phyloP scores from a whole-genome alignment of 2,329 filamentous ascomycete genomes.

The Penicillium sp. region DNA sequence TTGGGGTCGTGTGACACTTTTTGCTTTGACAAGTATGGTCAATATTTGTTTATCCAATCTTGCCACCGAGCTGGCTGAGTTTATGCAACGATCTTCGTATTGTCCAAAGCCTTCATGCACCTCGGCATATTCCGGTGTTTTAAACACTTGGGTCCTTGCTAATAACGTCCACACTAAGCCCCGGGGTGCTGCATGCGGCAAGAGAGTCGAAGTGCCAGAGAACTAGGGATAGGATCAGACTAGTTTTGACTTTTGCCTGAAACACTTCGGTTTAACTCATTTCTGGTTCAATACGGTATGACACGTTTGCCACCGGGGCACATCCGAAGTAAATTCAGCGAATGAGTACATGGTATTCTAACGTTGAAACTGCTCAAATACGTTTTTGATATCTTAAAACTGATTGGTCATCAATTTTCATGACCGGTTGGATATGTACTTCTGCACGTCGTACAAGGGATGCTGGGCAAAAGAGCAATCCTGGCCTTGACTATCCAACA shows the following conservation, averaged over 20 bases:
- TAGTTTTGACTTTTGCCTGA: slow-evolving; percentile 3
- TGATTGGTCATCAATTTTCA: slow-evolving; percentile 3
- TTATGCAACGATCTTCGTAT: slow-evolving; percentile 6
- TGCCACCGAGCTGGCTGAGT: background rate
- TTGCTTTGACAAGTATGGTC: no score
- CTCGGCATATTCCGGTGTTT: slow-evolving; percentile 21
- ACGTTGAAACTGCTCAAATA: background rate
- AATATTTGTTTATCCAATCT: background rate
- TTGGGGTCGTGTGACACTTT: background rate
- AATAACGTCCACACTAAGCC: slow-evolving; percentile 8
- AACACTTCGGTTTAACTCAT: slow-evolving; percentile 1
- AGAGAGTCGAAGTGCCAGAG: background rate
- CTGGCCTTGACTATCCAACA: background rate
- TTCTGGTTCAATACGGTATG: background rate
- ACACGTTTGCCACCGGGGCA: background rate
- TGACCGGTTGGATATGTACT: slow-evolving; percentile 8
- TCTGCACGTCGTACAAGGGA: slow-evolving; percentile 20
- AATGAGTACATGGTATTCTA: background rate
- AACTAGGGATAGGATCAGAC: background rate
- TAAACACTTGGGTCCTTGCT: slow-evolving; percentile 8
- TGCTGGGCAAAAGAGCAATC: slow-evolving; percentile 14
- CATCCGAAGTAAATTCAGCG: background rate
- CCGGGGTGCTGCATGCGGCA: slow-evolving; percentile 3
- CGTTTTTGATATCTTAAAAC: background rate
- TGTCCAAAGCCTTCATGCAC: slow-evolving; percentile 4